Base-by-base conservation (phyloP, 2,329 filamentous ascomycete genomes). In the Phialophora verrucosa region DNA sequence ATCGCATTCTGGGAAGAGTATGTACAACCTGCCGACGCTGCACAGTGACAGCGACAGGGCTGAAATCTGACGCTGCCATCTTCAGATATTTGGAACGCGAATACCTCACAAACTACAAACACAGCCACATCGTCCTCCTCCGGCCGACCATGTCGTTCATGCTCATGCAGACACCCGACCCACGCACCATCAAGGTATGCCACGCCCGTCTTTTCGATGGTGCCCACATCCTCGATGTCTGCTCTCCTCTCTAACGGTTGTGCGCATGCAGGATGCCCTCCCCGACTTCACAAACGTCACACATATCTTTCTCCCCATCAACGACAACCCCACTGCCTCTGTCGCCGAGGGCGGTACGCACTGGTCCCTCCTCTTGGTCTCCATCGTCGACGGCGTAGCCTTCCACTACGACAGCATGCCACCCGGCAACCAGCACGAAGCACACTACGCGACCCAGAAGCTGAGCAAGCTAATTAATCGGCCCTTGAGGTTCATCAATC, bases 1-100 rank as follows among this genome's bases (percentile, higher is more conserved):
- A 98, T 99, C 72, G 90, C 92, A 59, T 98, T 99, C 77, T 99
- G 95, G 94, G 91, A 98, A 85, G 94, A 98, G 85, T 96, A 88
- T 73, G 82, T 78, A 56, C 38, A 55, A 32, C 14, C 14, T 27
- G n/a, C n/a, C 47, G 10, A 29, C 35, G 8, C 29, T 2, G 35
- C 29, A 29, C 38, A 49, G 32, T 6, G 61, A 57, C 49, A 17
- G 49, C 23, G 11, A 51, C 20, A 38, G 23, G 63, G 8, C 51
- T 4, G n/a, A 63, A 14, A 59, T 42, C 63, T 70, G 50, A 70
- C 64, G 10, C 35, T 49, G 32, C 7, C 58, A 51, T 51, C 56
- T 49, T 31, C 69, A 81, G 89, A 81, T 93, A 91, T 77, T 88
- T 99, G 71, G 95, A 99, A 79, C 91, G 89, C 69, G 94, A 98